Conservation (phyloP, 306 rosid species). For the Cyclanthera cordifolia region DNA sequence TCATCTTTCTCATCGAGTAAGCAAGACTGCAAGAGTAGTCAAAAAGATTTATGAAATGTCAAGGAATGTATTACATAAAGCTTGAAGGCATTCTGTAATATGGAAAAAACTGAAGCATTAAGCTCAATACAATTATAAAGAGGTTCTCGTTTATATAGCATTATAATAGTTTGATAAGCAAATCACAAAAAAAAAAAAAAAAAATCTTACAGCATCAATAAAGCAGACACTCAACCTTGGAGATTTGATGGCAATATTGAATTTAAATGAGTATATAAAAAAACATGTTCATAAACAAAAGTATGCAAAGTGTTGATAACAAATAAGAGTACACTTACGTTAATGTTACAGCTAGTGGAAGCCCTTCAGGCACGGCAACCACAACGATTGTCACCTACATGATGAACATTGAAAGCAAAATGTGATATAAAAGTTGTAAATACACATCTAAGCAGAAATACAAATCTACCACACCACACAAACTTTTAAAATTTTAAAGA, state of each 20-base stretch:
- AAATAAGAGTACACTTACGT: conserved; percentile 43
- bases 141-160: not conserved
- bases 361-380: conserved; percentile 98
- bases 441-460: not conserved
- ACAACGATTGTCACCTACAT: conserved; percentile 83
- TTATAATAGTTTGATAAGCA: not conserved
- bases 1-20: conserved; percentile 94
- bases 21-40: conserved; percentile 47
- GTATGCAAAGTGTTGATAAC: not conserved
- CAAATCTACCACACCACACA: not conserved
- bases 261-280: not conserved
- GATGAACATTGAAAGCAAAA: not conserved
- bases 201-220: not conserved
- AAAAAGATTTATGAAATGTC: conserved; percentile 4
- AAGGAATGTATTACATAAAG: not conserved
- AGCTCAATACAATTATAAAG: not conserved
- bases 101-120: not conserved
- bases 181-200: not conserved
- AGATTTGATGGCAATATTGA: not conserved
- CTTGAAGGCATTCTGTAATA: not conserved
- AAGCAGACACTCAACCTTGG: not conserved
- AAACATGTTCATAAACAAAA: not conserved
- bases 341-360: conserved; percentile 85
- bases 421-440: not conserved
- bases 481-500: not conserved